A percentile compares a stretch with the other conserved stretches of the same genome.
Conservation (phyloP, 345 rosid genomes). For the Euphorbia peplus region DNA sequence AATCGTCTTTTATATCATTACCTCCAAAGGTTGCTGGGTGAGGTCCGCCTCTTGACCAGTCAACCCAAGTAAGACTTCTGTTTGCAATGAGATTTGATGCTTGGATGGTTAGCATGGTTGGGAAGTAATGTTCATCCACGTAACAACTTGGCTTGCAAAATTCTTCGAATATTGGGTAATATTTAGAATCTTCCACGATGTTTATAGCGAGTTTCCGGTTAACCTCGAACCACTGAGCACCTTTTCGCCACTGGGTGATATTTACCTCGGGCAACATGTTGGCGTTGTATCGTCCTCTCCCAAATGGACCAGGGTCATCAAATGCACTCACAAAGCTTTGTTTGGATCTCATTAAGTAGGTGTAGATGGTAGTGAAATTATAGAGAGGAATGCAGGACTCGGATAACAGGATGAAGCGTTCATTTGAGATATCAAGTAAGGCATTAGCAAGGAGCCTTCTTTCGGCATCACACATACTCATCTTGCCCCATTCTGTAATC, state of each 20-base stretch:
- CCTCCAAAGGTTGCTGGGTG: slow-evolving; percentile 92
- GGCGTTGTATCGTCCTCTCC: slow-evolving; percentile 75
- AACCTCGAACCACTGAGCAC: slow-evolving; percentile 94
- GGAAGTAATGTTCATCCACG: slow-evolving; percentile 94
- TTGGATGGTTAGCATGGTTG: slow-evolving; percentile 84
- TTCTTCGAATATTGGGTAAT: slow-evolving; percentile 58
- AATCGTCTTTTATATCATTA: slow-evolving; percentile 59
- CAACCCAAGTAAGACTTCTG: slow-evolving; percentile 88
- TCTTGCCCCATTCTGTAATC: slow-evolving; percentile 94
- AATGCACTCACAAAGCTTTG: slow-evolving; percentile 82
- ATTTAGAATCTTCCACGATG: slow-evolving; percentile 62
- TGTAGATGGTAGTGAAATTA: slow-evolving; percentile 67
- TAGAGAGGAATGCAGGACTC: slow-evolving; percentile 93
- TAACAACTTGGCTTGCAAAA: slow-evolving; percentile 89
- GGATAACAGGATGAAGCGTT: slow-evolving; percentile 82
- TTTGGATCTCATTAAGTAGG: slow-evolving; percentile 55
- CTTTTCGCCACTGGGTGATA: slow-evolving; percentile 80
- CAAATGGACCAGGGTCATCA: slow-evolving; percentile 82
- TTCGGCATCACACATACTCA: slow-evolving; percentile 97
- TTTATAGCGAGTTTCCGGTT: slow-evolving; percentile 65
- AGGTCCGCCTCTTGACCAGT: slow-evolving; percentile 95
- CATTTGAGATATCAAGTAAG: slow-evolving; percentile 80
- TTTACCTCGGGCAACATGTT: slow-evolving; percentile 82
- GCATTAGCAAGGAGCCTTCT: slow-evolving; percentile 90
- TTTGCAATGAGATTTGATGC: slow-evolving; percentile 62